Base-by-base conservation (phyloP, 306 rosid genomes). In the Rosa multiflora region DNA sequence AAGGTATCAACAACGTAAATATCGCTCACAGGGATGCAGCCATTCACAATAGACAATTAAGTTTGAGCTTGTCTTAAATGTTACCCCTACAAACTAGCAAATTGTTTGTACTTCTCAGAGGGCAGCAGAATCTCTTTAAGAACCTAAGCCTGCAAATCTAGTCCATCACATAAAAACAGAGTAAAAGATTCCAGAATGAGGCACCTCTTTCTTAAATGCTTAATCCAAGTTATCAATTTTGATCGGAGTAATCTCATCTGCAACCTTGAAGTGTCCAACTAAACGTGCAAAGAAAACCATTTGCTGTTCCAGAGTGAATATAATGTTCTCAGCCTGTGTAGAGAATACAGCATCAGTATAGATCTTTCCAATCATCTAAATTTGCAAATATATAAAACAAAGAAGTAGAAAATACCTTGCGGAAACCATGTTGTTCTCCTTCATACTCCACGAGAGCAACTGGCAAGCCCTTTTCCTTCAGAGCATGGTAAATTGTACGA, bases 341-440 rank as follows among this genome's bases (percentile, higher is more conserved):
- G 47, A 67, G 47, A 77, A 61, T 64, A 47, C 20, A 47, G 42
- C 64, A 77, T 85, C 75, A 82, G 29, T n/a, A 75, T 42, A 8
- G 67, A 59, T 46, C 32, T 70, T 85, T 71, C 59, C 20, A 5
- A 14, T 39, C 56, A 74, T 75, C 23, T 26, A 49, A 35, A 44
- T 68, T 79, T 59, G 53, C 39, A 2, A 11, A 68, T 42, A 48
- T 61, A 70, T 9, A 71, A 70, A 8, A 20, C 63, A 56, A 46
- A 53, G 10, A 43, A 13, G 35, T 40, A 66, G 26, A 51, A 37
- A 48, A 21, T 81, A 95, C 97, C 97, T 93, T 95, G 53, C 99
- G 90, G 80, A 95, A 95, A 81, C 99, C 99, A 44, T 95, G 98
- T 80, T 91, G 94, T 83, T 95, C 99, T 86, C 99, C 99, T 88